phyloP scores from a whole-genome alignment of 805 yeast genomes.

The Barnettozyma botsteinii region DNA sequence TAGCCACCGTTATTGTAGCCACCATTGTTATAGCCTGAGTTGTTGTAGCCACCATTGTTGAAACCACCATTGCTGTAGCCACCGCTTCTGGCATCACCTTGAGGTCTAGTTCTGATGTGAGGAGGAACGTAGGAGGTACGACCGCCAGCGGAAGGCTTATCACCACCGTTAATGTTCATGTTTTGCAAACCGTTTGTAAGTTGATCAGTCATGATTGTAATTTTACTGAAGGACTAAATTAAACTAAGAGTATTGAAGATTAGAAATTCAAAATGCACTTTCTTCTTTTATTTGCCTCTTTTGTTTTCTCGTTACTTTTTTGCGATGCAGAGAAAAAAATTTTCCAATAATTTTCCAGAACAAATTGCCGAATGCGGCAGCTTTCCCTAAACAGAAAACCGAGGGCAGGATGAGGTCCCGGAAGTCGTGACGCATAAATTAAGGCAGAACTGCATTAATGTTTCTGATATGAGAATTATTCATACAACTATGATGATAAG shows the following conservation, averaged over 20 bases:
- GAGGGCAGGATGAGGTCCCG: not conserved
- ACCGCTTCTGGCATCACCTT: conserved; percentile 13
- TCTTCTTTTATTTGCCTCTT: conserved; percentile 3
- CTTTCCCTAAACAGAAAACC: not conserved
- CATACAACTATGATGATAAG: too few species aligned
- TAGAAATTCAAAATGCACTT: not conserved
- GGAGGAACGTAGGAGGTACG: conserved; percentile 50
- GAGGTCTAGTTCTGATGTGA: conserved; percentile 36
- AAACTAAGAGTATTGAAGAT: too few species aligned
- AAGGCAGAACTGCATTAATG: too few species aligned
- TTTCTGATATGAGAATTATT: too few species aligned
- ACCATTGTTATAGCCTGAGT: conserved; percentile 4
- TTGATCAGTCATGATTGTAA: conserved; percentile 40
- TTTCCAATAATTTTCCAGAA: not conserved
- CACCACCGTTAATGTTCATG: conserved; percentile 42
- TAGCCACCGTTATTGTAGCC: conserved; percentile 11
- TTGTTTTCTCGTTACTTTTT: conserved; percentile 1
- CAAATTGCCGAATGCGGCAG: not conserved
- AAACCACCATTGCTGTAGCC: conserved; percentile 10
- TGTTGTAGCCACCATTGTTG: conserved; percentile 2
- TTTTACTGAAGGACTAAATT: too few species aligned
- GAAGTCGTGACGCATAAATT: not conserved
- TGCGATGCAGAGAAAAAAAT: not conserved
- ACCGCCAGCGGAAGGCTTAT: conserved; percentile 12
- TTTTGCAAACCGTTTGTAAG: conserved; percentile 52